A percentile compares a stretch with the other conserved stretches of the same genome.
These are phyloP conservation scores for Psilocybe tampanensis DNA, from an alignment of 768 basidiomycete genomes.

Conservation along the genomic window DNA sequence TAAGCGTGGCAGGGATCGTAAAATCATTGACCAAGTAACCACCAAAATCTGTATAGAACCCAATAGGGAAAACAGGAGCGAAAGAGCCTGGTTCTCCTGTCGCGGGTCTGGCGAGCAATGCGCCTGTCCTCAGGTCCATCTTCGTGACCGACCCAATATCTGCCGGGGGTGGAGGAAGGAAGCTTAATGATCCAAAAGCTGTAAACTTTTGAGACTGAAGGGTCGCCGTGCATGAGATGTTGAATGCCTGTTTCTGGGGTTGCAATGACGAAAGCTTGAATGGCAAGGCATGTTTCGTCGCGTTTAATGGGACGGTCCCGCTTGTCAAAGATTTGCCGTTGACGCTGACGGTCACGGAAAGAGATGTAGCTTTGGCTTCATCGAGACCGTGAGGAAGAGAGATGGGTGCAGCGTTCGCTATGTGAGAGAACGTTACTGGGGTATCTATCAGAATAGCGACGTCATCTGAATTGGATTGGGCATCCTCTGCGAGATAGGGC, in stretches of 20 bases:
- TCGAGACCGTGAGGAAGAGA: slow-evolving; percentile 24
- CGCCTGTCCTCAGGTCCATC: slow-evolving; percentile 63
- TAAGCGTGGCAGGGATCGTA: slow-evolving; percentile 55
- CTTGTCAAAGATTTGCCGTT: slow-evolving; percentile 44
- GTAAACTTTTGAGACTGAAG: slow-evolving; percentile 44
- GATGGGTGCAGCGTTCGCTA: slow-evolving; percentile 50
- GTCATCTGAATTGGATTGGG: slow-evolving; percentile 27
- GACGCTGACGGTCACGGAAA: slow-evolving; percentile 47
- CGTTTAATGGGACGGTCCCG: slow-evolving; percentile 53
- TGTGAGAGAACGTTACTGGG: slow-evolving; percentile 46
- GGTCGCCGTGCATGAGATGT: slow-evolving; percentile 40
- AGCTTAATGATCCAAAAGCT: slow-evolving; percentile 46
- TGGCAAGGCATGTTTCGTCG: slow-evolving; percentile 48
- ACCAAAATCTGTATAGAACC: slow-evolving; percentile 71
- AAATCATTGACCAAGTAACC: slow-evolving; percentile 55
- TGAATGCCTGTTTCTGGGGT: slow-evolving; percentile 42
- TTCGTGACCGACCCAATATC: slow-evolving; percentile 61
- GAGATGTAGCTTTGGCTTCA: slow-evolving; percentile 19
- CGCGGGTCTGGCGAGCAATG: slow-evolving; percentile 51
- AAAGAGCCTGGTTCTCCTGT: slow-evolving; percentile 51
- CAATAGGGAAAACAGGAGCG: slow-evolving; percentile 67
- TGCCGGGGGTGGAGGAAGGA: slow-evolving; percentile 48
- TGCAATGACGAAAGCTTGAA: slow-evolving; percentile 50
- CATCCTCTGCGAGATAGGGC: slow-evolving; percentile 62
- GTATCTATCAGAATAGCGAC: slow-evolving; percentile 55